phyloP scores from a whole-genome alignment of 2,329 filamentous ascomycete species.

The Ophiostoma australiae region DNA sequence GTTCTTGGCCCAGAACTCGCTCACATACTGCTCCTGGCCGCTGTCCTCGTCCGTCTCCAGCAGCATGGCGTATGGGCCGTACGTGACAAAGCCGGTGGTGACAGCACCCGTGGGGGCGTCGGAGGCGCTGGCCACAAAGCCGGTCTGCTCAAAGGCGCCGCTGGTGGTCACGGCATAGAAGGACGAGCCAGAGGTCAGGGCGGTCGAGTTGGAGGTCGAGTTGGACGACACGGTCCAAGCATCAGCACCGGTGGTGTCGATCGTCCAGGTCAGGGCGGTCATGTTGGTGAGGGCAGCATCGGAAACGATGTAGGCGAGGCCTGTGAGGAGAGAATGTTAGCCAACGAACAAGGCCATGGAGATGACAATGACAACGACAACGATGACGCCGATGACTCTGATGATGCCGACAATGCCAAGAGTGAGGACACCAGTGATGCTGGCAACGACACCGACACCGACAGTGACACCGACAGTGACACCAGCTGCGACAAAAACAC shows the following conservation, averaged over 20 bases:
- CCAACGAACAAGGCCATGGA: neutral
- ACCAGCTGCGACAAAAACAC: neutral
- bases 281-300: constrained; percentile 5
- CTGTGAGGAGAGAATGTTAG: neutral
- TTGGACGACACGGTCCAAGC: constrained; percentile 18
- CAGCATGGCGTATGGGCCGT: constrained; percentile 22
- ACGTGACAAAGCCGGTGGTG: constrained; percentile 19
- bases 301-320: constrained; percentile 19
- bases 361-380: neutral
- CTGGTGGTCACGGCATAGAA: constrained; percentile 14
- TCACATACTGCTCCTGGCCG: constrained; percentile 6
- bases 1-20: constrained; percentile 21
- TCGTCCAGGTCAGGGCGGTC: constrained; percentile 21
- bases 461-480: too few relatives aligned
- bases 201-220: neutral
- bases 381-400: neutral
- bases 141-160: constrained; percentile 8
- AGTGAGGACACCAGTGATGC: neutral
- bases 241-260: constrained; percentile 16
- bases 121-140: constrained; percentile 4
- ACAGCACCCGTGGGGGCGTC: constrained; percentile 10
- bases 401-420: neutral
- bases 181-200: neutral
- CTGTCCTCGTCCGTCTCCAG: neutral
- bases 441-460: neutral